Conservation (phyloP, 2,329 filamentous ascomycete genomes). For the Phaeophleospora eucalypticola region DNA sequence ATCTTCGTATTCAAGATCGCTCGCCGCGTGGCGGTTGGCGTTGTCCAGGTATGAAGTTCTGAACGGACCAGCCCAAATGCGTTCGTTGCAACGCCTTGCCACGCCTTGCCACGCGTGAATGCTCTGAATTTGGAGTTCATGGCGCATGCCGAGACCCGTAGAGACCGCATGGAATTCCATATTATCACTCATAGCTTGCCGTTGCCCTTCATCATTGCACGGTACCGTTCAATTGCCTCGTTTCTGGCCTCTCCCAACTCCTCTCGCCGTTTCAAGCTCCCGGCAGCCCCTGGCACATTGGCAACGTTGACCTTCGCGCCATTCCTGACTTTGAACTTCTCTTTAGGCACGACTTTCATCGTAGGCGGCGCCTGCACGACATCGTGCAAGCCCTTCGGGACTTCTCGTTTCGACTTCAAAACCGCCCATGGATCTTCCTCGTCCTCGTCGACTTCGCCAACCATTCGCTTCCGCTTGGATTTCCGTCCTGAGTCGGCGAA, state of each 20-base stretch:
- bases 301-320: constrained; percentile 64
- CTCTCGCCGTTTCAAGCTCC: constrained; percentile 68
- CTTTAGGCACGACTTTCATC: constrained; percentile 58
- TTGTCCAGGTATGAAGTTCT: too few relatives aligned
- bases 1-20: too few relatives aligned
- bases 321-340: constrained; percentile 61
- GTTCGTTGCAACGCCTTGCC: too few relatives aligned
- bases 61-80: too few relatives aligned
- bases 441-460: constrained; percentile 46
- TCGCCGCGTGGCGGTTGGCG: too few relatives aligned
- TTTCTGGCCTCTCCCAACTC: constrained; percentile 66
- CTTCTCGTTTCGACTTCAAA: constrained; percentile 63
- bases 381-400: constrained; percentile 48
- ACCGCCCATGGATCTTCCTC: constrained; percentile 74
- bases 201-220: constrained; percentile 60
- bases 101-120: too few relatives aligned
- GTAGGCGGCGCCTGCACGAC: constrained; percentile 73
- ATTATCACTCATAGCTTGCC: neutral
- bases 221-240: constrained; percentile 70
- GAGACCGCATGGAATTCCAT: too few relatives aligned
- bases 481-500: constrained; percentile 53
- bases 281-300: constrained; percentile 64
- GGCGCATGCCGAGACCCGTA: too few relatives aligned
- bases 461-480: constrained; percentile 41
- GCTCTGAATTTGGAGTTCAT: too few relatives aligned